Evolutionary conservation across 192 early-diverging fungal species (phyloP), one percentile per base, ranked within the genome.

Genomic region (Obelidium mucronatum): DNA sequence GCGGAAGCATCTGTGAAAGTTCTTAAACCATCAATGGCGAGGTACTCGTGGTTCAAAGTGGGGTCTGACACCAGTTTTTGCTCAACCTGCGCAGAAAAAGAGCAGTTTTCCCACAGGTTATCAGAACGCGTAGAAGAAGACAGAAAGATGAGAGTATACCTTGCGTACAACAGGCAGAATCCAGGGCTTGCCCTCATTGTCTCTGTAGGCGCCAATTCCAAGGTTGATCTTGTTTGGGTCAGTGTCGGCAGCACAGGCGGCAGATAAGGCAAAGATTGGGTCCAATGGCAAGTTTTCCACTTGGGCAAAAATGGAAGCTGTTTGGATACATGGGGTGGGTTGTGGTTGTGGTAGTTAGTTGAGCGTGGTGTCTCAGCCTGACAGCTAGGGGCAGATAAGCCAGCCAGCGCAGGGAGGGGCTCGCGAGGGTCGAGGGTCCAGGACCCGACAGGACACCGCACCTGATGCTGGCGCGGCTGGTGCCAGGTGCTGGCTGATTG

Each of bases 161-260:
- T 96, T 96, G 75, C 84, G 87, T 24, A 99, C 96, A 30, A 96
- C 95, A 19, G 95, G 95, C 8, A 99, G 90, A 3, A 97, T 86
- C 92, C 94, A 99, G 30, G 97, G 97, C 84, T 97, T 94, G 74
- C 95, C 93, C 2, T 92, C 78, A 75, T 97, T 91, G 76, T 93
- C 93, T 66, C 97, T 88, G 84, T 97, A 99, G 19, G 97, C 97
- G 62, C 97, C 97, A 4, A 99, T 94, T 76, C 96, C 94, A 28
- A 99, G 80, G 81, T 97, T 98, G 33, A 99, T 91, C 85, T 97
- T 98, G 59, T 86, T 76, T 55, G 89, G 82, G 78, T 91, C 80
- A 2, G 86, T 78, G 77, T 98, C 96, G 40, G 92, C 92, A 81
- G 91, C 91, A 83, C 91, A 96, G 40, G 85, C 79, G 28, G 93